Base-by-base conservation (phyloP, 202 grass and related monocot genomes). In the Eragrostis tef region DNA sequence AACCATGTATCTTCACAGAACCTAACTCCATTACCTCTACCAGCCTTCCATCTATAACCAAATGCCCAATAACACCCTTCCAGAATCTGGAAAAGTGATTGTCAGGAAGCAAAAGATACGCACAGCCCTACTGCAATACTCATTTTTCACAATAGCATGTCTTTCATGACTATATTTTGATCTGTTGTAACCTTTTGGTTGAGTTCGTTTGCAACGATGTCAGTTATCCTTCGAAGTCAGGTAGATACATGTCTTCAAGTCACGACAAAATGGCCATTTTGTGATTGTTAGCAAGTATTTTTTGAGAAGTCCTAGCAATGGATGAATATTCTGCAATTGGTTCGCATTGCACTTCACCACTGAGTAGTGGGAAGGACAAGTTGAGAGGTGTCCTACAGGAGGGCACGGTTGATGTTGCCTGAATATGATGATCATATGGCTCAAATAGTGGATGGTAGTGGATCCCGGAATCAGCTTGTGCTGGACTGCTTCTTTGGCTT, bases 391-490 rank as follows among this genome's bases (percentile, higher is more conserved):
- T 84, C 15, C 49, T 74, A 43, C 27, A 41, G 49, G 79, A 67
- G 6, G 46, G 48, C 56, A 81, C 72, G 71, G 39, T 46, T 36
- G 49, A 71, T 31, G 19, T 60, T 67, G 27, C 44, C 46, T 77
- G 49, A 24, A 70, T 50, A 64, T 31, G 14, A 81, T 82, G 15
- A 16, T 66, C 78, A 22, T 31, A 41, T 36, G 49, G 9, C 57
- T 59, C 41, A 39, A 66, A 86, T 56, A 0, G 20, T 34, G 49
- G 11, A 58, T 60, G 47, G 16, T 66, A 73, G 82, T 85, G 78
- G 65, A 85, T 89, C 49, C 20, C 27, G 71, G 72, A 89, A 77
- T 85, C 82, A 85, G 79, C 73, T 39, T 53, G 31, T 77, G 64
- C 56, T 85, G 73, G 29, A 68, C 46, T 71, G 39, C 64, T 59